Evolutionary conservation across 2,329 filamentous ascomycete genomes (phyloP), one percentile per base, ranked within the genome.

Genomic region (Pseudogymnoascus sp.): DNA sequence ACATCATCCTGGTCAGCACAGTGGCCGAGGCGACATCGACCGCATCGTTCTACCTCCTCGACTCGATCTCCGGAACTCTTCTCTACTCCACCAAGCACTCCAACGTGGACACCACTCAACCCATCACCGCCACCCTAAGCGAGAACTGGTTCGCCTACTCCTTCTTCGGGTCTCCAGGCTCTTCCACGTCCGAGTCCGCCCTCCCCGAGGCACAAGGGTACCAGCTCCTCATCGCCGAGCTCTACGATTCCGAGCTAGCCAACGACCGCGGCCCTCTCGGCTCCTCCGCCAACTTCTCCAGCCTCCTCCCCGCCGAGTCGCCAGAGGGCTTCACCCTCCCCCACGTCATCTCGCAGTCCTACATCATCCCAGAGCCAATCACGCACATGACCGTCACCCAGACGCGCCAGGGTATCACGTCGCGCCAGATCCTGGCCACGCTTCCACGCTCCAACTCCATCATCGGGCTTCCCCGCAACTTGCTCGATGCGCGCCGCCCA

Each of bases 141-240:
- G 94, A 99, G 78, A 97, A 99, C 75, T 97, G 93, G 92, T 92
- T 95, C 70, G 82, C 87, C 6, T 97, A 96, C 77, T 88, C 90
- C 6, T 89, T 92, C 73, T 88, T 83, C 68, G 83, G 81, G 36
- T 76, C 72, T 59, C 86, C 86, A 70, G 74, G 77, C 3, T 86
- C 86, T 70, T 75, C 77, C 2, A 78, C 86, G 33, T 75, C 78
- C 43, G 82, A 86, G 64, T 76, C 80, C 22, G 69, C 76, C 2
- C 75, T 79, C n/a, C 79, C 81, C 61, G 74, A 77, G 4, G 83
- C 92, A 63, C 90, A 91, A 73, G 92, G 92, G 37, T 90, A 96
- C 73, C 90, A 96, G 68, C 81, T 97, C 6, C 82, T 92, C 18
- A 82, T 96, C 9, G 87, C 89, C 0, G 93, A 99, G 70, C 83